Evolutionary conservation across 495 filamentous ascomycete species (phyloP), one percentile per base, ranked within the genome.

Genomic region (Aspergillus mulundensis): DNA sequence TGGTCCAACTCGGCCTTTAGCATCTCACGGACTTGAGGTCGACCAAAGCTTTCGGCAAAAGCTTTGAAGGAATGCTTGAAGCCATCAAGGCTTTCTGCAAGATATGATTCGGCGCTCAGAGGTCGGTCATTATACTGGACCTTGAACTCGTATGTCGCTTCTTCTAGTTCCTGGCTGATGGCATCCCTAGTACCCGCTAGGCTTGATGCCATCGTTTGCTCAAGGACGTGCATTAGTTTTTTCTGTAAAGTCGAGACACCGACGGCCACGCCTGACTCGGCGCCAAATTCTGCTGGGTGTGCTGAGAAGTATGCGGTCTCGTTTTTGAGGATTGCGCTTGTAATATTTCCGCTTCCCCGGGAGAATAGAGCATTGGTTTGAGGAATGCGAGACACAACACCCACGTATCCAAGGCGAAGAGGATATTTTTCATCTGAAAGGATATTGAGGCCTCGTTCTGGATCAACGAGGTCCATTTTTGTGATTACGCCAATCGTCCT

Each of bases 91-190:
- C 87, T 93, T 60, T 96, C 94, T 3, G 94, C 95, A 14, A 99
- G 80, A 62, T 99, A 97, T 12, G 93, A 93, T 68, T 97, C 95
- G 0, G 94, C 95, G 57, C 90, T 94, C 43, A 99, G 75, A 18
- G 92, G 89, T 21, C 94, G 84, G 66, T 99, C 95, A 65, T 97
- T 99, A 73, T 99, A 99, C 69, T 99, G 95, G 18, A 99, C 95
- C 67, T 97, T 99, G 81, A 96, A 97, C 64, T 99, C 94, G 63
- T 99, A 99, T 0, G 90, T 92, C 5, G 94, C 91, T 70, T 99
- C 95, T 66, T 97, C 92, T 0, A 99, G 83, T 68, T 99, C 94
- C 62, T 95, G 90, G 56, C 85, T 88, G 59, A 99, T 96, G 18
- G 90, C 89, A 64, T 96, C 91, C 56, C 86, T 86, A 11, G 95